Conservation (phyloP, 306 rosid species). For the Casuarina glauca region DNA sequence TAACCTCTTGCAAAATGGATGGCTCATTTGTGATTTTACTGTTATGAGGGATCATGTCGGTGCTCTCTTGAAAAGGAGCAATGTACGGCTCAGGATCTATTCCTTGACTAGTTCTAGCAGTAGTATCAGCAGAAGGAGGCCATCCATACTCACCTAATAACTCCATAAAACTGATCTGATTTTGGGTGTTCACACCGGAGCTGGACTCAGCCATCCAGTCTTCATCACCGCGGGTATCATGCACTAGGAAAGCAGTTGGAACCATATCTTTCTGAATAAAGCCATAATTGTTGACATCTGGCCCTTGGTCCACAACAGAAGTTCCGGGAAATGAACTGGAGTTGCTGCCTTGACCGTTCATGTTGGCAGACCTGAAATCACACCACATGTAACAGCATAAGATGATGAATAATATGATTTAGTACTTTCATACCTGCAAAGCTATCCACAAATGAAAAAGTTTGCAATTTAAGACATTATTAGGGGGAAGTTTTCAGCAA, state of each 20-base stretch:
- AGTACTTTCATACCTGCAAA: constrained; percentile 1
- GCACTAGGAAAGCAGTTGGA: background rate
- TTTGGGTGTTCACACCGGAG: background rate
- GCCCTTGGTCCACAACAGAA: background rate
- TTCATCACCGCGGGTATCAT: background rate
- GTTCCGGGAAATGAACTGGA: constrained; percentile 1
- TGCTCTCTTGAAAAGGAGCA: constrained; percentile 3
- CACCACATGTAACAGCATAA: background rate
- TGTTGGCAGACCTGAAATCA: constrained; percentile 14
- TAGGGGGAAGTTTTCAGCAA: background rate
- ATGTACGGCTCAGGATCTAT: background rate
- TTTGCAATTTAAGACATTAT: background rate
- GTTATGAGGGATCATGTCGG: background rate
- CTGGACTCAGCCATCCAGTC: constrained; percentile 12
- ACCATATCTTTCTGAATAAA: background rate
- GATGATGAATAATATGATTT: background rate
- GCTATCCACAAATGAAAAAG: background rate
- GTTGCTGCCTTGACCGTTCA: constrained; percentile 23
- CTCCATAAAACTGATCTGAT: background rate
- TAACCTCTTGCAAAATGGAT: background rate
- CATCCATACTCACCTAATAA: background rate
- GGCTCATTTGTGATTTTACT: background rate
- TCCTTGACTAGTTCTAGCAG: constrained; percentile 1
- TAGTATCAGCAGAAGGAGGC: background rate
- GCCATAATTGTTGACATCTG: constrained; percentile 1